These are phyloP conservation scores for Botryotinia calthae DNA, from an alignment of 2,329 filamentous ascomycete genomes.

Conservation along the genomic window DNA sequence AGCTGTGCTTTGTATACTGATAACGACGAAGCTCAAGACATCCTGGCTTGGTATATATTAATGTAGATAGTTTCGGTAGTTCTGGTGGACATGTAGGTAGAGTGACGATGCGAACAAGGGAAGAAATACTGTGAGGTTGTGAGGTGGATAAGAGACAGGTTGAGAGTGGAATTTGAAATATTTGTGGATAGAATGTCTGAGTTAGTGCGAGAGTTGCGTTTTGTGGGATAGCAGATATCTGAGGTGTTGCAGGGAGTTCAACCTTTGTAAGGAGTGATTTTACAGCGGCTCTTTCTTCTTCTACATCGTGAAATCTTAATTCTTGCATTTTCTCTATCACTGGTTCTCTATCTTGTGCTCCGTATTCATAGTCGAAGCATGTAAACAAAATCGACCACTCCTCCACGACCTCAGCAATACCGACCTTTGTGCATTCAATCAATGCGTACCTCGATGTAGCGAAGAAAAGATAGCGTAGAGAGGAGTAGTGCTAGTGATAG, in stretches of 20 bases:
- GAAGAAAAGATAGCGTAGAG: background rate
- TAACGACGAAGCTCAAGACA: too few species aligned
- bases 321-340: background rate
- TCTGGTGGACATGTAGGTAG: too few species aligned
- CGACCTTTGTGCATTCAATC: background rate
- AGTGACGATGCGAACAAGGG: too few species aligned
- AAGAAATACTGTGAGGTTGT: background rate
- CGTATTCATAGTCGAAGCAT: background rate
- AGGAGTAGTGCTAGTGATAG: background rate
- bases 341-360: background rate
- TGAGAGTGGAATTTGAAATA: background rate
- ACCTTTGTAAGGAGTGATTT: background rate
- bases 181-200: background rate
- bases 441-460: background rate
- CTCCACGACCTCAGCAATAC: background rate
- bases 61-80: too few species aligned
- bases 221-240: background rate
- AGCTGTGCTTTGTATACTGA: too few species aligned
- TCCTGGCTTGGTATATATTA: too few species aligned
- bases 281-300: background rate
- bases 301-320: background rate
- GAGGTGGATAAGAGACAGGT: constrained; percentile 1
- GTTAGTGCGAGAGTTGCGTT: background rate
- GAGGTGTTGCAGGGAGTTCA: background rate
- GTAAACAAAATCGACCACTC: background rate